A percentile compares a stretch with the other conserved stretches of the same genome.
Evolutionary conservation across 805 yeast genomes (phyloP).

Genomic region (Komagataella pastoris): DNA sequence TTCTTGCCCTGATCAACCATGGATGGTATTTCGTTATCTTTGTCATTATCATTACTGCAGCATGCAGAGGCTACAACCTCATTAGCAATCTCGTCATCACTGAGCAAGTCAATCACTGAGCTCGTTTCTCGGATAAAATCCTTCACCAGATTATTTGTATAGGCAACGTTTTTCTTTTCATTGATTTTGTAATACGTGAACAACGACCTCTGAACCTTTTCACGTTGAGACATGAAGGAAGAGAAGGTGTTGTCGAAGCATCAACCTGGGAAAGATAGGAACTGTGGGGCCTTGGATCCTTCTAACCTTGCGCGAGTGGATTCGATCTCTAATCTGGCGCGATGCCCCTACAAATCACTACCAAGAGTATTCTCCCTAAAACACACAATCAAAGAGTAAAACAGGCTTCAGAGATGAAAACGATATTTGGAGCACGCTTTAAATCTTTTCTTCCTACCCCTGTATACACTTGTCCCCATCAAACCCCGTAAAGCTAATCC

Average conservation of each 20-base stretch:
- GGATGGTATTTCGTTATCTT: not conserved
- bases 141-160: not conserved
- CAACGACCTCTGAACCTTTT: not conserved
- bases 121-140: not conserved
- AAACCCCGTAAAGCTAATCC: too few species aligned
- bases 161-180: not conserved
- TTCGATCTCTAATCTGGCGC: not conserved
- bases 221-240: not conserved
- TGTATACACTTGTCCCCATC: too few species aligned
- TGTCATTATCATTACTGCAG: not conserved
- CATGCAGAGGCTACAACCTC: not conserved
- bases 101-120: not conserved
- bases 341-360: not conserved
- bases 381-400: not conserved
- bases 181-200: not conserved
- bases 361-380: not conserved
- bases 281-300: not conserved
- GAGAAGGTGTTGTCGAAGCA: not conserved
- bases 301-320: not conserved
- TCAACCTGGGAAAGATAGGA: not conserved
- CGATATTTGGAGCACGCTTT: too few species aligned
- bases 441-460: too few species aligned
- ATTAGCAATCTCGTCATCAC: not conserved
- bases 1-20: not conserved
- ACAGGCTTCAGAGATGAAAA: not conserved